Evolutionary conservation across 306 rosid species (phyloP).

Genomic region (Castanospermum australe): DNA sequence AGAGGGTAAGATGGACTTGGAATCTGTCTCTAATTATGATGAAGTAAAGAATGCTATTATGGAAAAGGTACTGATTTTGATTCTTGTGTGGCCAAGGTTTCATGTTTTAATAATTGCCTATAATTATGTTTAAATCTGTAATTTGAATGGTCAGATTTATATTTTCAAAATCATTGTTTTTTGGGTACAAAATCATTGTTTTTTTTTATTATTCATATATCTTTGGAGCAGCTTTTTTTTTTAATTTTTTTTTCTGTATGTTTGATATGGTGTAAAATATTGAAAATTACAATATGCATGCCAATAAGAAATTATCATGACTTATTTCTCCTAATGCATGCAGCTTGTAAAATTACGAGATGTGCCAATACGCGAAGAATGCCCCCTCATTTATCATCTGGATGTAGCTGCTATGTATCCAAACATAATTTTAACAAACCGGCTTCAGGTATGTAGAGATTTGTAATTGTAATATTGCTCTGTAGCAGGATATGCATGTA

Average conservation of each 20-base stretch:
- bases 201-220: not conserved
- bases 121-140: conserved; percentile 9
- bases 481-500: conserved; percentile 18
- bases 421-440: conserved; percentile 90
- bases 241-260: not conserved
- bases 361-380: conserved; percentile 76
- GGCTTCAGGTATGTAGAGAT: conserved; percentile 82
- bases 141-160: conserved; percentile 12
- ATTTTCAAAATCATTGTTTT: not conserved
- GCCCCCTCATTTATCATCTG: conserved; percentile 95
- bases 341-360: conserved; percentile 82
- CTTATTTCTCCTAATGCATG: conserved; percentile 27
- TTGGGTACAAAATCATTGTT: not conserved
- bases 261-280: conserved; percentile 8
- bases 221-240: not conserved
- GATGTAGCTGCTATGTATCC: conserved; percentile 99
- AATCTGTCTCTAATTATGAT: conserved; percentile 75
- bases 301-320: conserved; percentile 19
- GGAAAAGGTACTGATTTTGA: conserved; percentile 71
- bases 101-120: not conserved
- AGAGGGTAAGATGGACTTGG: conserved; percentile 92
- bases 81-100: conserved; percentile 30
- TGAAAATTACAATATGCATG: conserved; percentile 15
- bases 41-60: conserved; percentile 81
- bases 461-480: conserved; percentile 18